Conservation (phyloP, 352 stramenopile species). For the Pythium phragmiticola region DNA sequence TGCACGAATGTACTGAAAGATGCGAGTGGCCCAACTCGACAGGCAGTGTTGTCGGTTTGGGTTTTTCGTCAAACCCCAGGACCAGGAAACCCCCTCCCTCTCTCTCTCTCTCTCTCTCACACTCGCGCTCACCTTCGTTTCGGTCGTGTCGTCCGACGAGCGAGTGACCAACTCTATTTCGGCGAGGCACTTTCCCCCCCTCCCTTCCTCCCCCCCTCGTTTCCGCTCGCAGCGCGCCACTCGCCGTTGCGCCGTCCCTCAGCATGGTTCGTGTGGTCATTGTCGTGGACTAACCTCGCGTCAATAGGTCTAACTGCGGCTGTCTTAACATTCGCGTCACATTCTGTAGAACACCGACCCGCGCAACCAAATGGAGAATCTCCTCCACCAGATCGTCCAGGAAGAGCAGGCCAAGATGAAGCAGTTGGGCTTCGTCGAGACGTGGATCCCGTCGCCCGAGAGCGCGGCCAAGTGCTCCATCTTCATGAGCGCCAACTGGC, state of each 20-base stretch:
- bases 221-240: background rate
- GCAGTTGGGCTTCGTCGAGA: slow-evolving; percentile 81
- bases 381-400: slow-evolving; percentile 82
- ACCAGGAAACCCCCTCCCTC: too few species aligned
- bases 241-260: background rate
- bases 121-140: too few species aligned
- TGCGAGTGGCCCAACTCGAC: too few species aligned
- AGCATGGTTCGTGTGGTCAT: background rate
- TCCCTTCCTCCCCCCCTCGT: background rate
- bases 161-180: too few species aligned
- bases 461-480: slow-evolving; percentile 67
- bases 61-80: too few species aligned
- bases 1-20: too few species aligned
- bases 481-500: slow-evolving; percentile 85
- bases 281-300: background rate
- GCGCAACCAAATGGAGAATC: slow-evolving; percentile 66
- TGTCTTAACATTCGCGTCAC: slow-evolving; percentile 20
- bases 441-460: slow-evolving; percentile 70
- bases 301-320: background rate
- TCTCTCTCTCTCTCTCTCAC: too few species aligned
- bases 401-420: slow-evolving; percentile 87
- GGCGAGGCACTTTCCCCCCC: too few species aligned
- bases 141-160: too few species aligned
- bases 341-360: slow-evolving; percentile 34
- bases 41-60: too few species aligned